Conservation (phyloP, 805 yeast genomes). For the Candida stauntonica region DNA sequence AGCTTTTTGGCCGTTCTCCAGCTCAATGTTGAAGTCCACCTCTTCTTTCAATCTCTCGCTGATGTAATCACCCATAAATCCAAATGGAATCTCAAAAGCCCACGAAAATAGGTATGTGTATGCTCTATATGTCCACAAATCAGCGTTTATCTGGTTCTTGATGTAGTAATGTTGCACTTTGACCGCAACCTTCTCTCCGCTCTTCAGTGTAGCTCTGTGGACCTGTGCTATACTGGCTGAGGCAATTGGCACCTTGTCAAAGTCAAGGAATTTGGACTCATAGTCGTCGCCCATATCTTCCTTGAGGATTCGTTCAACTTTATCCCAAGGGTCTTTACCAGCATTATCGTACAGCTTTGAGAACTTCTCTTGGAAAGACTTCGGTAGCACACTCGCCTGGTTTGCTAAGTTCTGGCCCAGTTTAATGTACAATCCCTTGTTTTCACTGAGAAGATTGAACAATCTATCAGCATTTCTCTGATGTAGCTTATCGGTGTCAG, state of each 20-base stretch:
- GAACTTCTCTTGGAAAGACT: slow-evolving; percentile 56
- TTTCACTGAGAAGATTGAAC: slow-evolving; percentile 38
- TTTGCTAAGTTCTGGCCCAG: slow-evolving; percentile 78
- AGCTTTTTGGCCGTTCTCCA: slow-evolving; percentile 44
- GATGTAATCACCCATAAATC: slow-evolving; percentile 51
- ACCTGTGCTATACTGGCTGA: slow-evolving; percentile 77
- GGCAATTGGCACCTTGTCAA: slow-evolving; percentile 61
- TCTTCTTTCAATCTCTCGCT: slow-evolving; percentile 55
- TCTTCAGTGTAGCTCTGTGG: slow-evolving; percentile 45
- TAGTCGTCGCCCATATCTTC: slow-evolving; percentile 41
- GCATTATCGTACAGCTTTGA: slow-evolving; percentile 62
- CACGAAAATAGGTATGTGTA: slow-evolving; percentile 50
- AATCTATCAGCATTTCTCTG: slow-evolving; percentile 51
- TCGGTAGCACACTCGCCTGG: slow-evolving; percentile 66
- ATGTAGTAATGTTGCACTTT: slow-evolving; percentile 66
- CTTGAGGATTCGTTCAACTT: slow-evolving; percentile 37
- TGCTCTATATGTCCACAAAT: slow-evolving; percentile 51
- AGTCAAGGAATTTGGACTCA: slow-evolving; percentile 33
- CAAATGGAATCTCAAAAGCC: slow-evolving; percentile 61
- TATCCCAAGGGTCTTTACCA: slow-evolving; percentile 51
- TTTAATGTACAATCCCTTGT: slow-evolving; percentile 66
- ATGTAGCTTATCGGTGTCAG: slow-evolving; percentile 52
- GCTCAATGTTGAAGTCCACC: slow-evolving; percentile 56
- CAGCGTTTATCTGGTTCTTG: slow-evolving; percentile 54
- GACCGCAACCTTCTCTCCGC: slow-evolving; percentile 54